A percentile compares a stretch with the other conserved stretches of the same genome.
Conservation (phyloP, 2,329 filamentous ascomycete species). For the Simplicillium sp. region DNA sequence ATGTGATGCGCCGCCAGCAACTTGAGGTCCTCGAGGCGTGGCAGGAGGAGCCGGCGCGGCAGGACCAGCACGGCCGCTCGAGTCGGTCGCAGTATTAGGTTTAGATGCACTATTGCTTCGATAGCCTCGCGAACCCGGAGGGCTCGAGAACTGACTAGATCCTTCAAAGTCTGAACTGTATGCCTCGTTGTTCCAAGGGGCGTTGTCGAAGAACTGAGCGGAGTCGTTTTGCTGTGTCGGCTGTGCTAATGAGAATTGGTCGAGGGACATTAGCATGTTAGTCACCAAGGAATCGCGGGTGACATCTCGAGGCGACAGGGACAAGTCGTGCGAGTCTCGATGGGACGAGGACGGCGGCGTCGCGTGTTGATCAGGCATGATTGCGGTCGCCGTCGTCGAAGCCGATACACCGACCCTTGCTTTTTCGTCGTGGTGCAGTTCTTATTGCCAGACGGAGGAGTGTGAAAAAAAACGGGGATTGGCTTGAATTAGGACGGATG, state of each 20-base stretch:
- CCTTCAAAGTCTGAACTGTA: slow-evolving; percentile 54
- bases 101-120: slow-evolving; percentile 22
- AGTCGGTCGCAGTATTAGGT: slow-evolving; percentile 77
- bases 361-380: slow-evolving; percentile 16
- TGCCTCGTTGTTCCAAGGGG: slow-evolving; percentile 33
- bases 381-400: neutral
- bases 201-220: neutral
- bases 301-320: slow-evolving; percentile 64
- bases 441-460: neutral
- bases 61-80: slow-evolving; percentile 32
- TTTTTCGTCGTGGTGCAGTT: neutral
- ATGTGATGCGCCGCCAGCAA: too few relatives aligned
- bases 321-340: slow-evolving; percentile 76
- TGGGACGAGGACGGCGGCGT: slow-evolving; percentile 15
- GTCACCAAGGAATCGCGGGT: slow-evolving; percentile 87
- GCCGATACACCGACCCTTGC: neutral
- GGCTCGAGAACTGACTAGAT: slow-evolving; percentile 41
- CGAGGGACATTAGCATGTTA: slow-evolving; percentile 90
- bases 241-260: slow-evolving; percentile 47
- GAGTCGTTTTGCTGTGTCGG: too few relatives aligned
- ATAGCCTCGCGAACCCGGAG: slow-evolving; percentile 42
- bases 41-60: too few relatives aligned
- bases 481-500: too few relatives aligned
- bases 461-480: too few relatives aligned
- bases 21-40: too few relatives aligned